A percentile compares a stretch with the other conserved stretches of the same genome.
Evolutionary conservation across 2,329 filamentous ascomycete species (phyloP).

Genomic region (Cercospora sp.): DNA sequence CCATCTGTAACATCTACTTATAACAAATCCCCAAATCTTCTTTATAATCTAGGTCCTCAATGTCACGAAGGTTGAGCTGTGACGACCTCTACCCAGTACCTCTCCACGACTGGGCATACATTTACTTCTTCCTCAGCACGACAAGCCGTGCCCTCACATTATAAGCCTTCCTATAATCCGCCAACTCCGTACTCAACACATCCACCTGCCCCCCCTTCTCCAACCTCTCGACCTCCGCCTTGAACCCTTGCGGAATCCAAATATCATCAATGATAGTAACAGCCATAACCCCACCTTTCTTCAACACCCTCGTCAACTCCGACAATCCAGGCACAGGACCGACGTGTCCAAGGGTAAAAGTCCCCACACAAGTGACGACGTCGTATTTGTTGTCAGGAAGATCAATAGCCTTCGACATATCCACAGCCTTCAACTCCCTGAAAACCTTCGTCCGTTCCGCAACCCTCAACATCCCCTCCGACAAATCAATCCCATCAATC

Average conservation of each 20-base stretch:
- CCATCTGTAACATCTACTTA: background rate
- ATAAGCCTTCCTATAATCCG: slow-evolving; percentile 36
- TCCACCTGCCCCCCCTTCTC: slow-evolving; percentile 39
- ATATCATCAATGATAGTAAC: slow-evolving; percentile 55
- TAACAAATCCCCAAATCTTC: background rate
- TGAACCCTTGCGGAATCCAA: slow-evolving; percentile 53
- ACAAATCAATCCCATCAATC: slow-evolving; percentile 57
- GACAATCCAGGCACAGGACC: slow-evolving; percentile 51
- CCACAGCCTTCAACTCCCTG: slow-evolving; percentile 46
- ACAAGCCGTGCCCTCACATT: slow-evolving; percentile 28
- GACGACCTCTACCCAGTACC: background rate
- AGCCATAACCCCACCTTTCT: slow-evolving; percentile 51
- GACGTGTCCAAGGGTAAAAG: slow-evolving; percentile 58
- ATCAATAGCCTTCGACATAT: slow-evolving; percentile 50
- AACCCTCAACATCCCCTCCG: slow-evolving; percentile 55
- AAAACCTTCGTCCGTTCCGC: slow-evolving; percentile 53
- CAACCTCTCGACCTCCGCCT: slow-evolving; percentile 47
- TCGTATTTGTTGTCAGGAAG: slow-evolving; percentile 49
- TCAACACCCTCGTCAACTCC: slow-evolving; percentile 54
- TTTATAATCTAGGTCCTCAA: background rate
- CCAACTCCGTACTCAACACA: slow-evolving; percentile 38
- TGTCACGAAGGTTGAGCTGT: slow-evolving; percentile 1
- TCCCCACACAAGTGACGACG: slow-evolving; percentile 56
- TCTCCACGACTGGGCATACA: background rate
- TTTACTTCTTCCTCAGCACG: slow-evolving; percentile 31